These are phyloP conservation scores for Perkinsela sp. DNA, from an alignment of 208 protist genomes.

Conservation along the genomic window DNA sequence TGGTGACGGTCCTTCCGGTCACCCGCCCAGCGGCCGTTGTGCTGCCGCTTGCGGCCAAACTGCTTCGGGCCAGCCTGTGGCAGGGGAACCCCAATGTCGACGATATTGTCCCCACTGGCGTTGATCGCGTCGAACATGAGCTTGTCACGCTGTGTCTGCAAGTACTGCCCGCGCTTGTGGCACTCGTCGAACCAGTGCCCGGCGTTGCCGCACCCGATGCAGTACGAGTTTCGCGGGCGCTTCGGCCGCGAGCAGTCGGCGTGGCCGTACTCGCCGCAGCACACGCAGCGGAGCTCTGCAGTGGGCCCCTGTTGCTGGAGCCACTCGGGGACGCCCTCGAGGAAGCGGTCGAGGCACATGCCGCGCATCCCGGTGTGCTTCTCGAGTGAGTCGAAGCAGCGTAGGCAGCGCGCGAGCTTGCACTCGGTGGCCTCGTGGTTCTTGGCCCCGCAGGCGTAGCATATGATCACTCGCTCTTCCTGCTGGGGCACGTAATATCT, in stretches of 20 bases:
- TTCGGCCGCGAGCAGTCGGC: neutral
- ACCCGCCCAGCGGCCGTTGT: no score
- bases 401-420: neutral
- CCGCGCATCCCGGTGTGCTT: neutral
- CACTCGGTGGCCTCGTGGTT: neutral
- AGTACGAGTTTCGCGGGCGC: neutral
- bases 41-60: no score
- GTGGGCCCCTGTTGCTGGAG: neutral
- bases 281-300: neutral
- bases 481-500: neutral
- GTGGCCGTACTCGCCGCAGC: neutral
- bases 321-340: neutral
- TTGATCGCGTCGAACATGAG: neutral
- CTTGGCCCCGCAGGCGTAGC: neutral
- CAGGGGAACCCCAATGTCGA: no score
- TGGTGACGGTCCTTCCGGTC: no score
- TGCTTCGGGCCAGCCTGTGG: no score
- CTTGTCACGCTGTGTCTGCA: neutral
- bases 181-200: neutral
- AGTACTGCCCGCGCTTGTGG: neutral
- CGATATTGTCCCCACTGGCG: no score
- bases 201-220: neutral
- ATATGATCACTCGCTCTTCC: neutral
- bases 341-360: neutral
- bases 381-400: neutral